A percentile compares a stretch with the other conserved stretches of the same genome.
Conservation (phyloP, 768 basidiomycete species). For the Paxillus involutus region DNA sequence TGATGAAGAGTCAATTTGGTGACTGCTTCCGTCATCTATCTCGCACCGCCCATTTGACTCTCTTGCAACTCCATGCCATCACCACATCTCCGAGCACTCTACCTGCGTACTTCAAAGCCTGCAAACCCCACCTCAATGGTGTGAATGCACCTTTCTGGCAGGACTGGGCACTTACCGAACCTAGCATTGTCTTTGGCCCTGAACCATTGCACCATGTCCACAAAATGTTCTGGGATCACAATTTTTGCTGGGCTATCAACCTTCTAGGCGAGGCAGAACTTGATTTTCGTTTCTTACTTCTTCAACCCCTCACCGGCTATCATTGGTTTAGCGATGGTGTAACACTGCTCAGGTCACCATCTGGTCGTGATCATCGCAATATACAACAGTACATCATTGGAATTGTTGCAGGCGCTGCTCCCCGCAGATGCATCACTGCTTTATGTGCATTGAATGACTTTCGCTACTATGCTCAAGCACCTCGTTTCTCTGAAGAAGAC, state of each 20-base stretch:
- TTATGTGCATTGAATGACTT: slow-evolving; percentile 38
- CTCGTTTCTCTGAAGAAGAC: slow-evolving; percentile 20
- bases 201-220: slow-evolving; percentile 41
- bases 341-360: slow-evolving; percentile 40
- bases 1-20: too few relatives aligned
- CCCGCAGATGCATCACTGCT: slow-evolving; percentile 28
- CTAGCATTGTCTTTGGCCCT: slow-evolving; percentile 32
- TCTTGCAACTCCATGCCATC: too few relatives aligned
- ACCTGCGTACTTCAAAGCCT: too few relatives aligned
- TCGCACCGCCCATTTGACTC: too few relatives aligned
- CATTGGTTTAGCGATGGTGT: slow-evolving; percentile 39
- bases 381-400: slow-evolving; percentile 35
- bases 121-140: slow-evolving; percentile 4
- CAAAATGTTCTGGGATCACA: slow-evolving; percentile 40
- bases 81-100: too few relatives aligned
- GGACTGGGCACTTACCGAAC: slow-evolving; percentile 34
- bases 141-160: slow-evolving; percentile 34
- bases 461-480: slow-evolving; percentile 33
- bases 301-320: slow-evolving; percentile 36
- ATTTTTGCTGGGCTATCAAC: slow-evolving; percentile 36
- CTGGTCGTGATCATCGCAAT: slow-evolving; percentile 37
- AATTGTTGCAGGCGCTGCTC: slow-evolving; percentile 33
- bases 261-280: slow-evolving; percentile 32
- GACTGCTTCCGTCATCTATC: too few relatives aligned
- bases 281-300: slow-evolving; percentile 34